Percentiles rank a stretch among this genome's conserved stretches.
Evolutionary conservation across 257 asterid species (phyloP).

Genomic region (Thymus mandschuricus): DNA sequence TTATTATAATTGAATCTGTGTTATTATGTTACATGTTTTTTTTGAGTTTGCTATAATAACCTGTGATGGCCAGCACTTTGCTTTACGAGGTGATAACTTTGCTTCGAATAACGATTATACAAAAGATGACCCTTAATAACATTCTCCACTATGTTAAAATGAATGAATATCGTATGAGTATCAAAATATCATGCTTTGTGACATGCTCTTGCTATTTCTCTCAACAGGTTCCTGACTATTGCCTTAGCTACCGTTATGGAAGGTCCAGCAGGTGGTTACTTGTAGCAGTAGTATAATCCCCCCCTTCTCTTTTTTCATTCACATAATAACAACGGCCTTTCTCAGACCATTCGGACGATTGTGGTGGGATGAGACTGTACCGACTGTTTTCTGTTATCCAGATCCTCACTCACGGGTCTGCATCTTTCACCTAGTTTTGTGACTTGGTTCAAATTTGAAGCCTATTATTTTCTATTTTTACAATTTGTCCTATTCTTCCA

Average conservation of each 20-base stretch:
- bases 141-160: not conserved
- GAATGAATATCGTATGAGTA: not conserved
- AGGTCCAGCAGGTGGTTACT: constrained; percentile 42
- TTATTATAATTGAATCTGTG: not conserved
- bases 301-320: not conserved
- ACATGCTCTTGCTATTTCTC: constrained; percentile 29
- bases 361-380: constrained; percentile 64
- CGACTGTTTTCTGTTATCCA: constrained; percentile 53
- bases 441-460: not conserved
- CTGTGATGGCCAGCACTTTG: not conserved
- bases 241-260: constrained; percentile 44
- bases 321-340: constrained; percentile 11
- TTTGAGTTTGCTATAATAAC: constrained; percentile 1
- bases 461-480: constrained; percentile 1
- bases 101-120: not conserved
- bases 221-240: constrained; percentile 52
- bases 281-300: not conserved
- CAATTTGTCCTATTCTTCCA: not conserved
- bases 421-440: constrained; percentile 22
- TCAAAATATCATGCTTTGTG: constrained; percentile 7
- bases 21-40: no score
- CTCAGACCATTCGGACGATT: constrained; percentile 51
- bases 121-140: not conserved
- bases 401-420: constrained; percentile 44
- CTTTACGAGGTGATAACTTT: constrained; percentile 18